These are phyloP conservation scores for Nemania sp. DNA, from an alignment of 2,329 filamentous ascomycete species.

Conservation along the genomic window DNA sequence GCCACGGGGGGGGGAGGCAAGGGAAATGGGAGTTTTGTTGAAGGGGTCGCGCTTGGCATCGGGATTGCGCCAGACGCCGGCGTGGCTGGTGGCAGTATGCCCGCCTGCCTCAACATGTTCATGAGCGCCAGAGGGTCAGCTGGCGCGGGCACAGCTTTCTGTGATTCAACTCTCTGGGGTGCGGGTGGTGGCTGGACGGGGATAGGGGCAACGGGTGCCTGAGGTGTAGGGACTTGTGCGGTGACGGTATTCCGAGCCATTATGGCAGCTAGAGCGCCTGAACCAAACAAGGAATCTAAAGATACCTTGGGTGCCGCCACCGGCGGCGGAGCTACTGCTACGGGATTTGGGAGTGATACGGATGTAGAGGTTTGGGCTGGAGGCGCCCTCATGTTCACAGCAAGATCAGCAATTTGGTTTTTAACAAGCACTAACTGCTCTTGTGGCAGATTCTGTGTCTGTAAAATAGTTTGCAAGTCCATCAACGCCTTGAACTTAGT, in stretches of 20 bases:
- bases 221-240: constrained; percentile 53
- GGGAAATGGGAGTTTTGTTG: constrained; percentile 39
- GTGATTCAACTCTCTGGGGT: constrained; percentile 48
- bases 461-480: constrained; percentile 80
- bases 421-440: constrained; percentile 84
- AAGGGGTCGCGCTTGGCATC: constrained; percentile 46
- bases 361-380: constrained; percentile 48
- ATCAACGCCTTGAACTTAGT: constrained; percentile 82
- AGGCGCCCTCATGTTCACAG: constrained; percentile 62
- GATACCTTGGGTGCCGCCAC: constrained; percentile 49
- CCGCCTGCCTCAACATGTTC: constrained; percentile 69
- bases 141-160: constrained; percentile 42
- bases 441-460: constrained; percentile 75
- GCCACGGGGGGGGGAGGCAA: constrained; percentile 44
- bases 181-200: constrained; percentile 55
- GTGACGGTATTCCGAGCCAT: constrained; percentile 59
- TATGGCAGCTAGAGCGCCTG: constrained; percentile 63
- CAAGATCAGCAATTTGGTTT: constrained; percentile 80
- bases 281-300: constrained; percentile 62
- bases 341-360: constrained; percentile 43
- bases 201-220: constrained; percentile 46
- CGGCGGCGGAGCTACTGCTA: constrained; percentile 46
- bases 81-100: constrained; percentile 59
- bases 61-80: constrained; percentile 37
- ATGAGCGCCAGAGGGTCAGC: constrained; percentile 64